Conservation (phyloP, 1,139 yeast genomes). For the Protomyces inouyei region DNA sequence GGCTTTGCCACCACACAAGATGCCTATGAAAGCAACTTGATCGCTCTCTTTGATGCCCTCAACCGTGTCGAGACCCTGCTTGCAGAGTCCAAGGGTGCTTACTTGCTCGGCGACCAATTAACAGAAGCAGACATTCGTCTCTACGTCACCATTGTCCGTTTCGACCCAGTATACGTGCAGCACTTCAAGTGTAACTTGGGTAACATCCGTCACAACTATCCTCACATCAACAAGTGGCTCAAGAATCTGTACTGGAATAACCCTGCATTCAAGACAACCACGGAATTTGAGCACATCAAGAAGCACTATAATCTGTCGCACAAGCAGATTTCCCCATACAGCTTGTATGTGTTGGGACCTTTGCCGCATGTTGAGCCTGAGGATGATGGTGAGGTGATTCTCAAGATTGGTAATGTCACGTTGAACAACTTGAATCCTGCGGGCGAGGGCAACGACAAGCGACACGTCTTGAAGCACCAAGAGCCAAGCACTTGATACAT, state of each 20-base stretch:
- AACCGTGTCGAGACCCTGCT: constrained; percentile 71
- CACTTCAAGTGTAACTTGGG: constrained; percentile 90
- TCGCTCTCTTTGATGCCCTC: constrained; percentile 59
- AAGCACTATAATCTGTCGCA: constrained; percentile 51
- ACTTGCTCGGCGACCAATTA: constrained; percentile 58
- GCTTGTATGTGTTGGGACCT: constrained; percentile 88
- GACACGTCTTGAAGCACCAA: constrained; percentile 24
- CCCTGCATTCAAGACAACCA: constrained; percentile 70
- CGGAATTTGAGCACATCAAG: constrained; percentile 64
- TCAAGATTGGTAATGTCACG: constrained; percentile 22
- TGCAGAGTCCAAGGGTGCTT: constrained; percentile 48
- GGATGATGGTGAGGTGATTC: constrained; percentile 27
- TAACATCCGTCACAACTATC: constrained; percentile 76
- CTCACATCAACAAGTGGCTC: constrained; percentile 72
- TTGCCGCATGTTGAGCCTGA: constrained; percentile 59
- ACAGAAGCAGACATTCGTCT: constrained; percentile 90
- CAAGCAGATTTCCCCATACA: constrained; percentile 68
- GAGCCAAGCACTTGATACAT: background rate
- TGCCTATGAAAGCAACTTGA: constrained; percentile 70
- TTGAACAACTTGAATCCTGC: constrained; percentile 10
- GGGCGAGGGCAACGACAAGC: constrained; percentile 7
- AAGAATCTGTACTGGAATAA: constrained; percentile 79
- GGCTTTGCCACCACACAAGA: constrained; percentile 86
- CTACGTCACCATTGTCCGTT: constrained; percentile 75
- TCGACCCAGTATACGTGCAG: constrained; percentile 87